These are phyloP conservation scores for Colletotrichum phormii DNA, from an alignment of 2,329 filamentous ascomycete species.

Conservation along the genomic window DNA sequence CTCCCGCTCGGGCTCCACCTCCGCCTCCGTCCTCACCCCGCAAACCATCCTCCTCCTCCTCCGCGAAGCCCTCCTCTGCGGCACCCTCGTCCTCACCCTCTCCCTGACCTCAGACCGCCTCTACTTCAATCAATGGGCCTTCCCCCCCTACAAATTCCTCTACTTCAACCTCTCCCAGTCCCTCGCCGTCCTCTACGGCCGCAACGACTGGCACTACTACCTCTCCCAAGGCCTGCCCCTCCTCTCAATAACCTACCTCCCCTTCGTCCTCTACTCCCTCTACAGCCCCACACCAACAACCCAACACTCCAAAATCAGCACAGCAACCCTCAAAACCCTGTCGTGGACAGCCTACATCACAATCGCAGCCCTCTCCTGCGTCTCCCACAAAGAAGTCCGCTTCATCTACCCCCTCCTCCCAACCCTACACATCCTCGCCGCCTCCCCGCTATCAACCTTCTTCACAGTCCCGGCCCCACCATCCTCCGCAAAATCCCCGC, in stretches of 20 bases:
- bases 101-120: conserved; percentile 78
- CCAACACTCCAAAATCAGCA: conserved; percentile 44
- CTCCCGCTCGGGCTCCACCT: conserved; percentile 44
- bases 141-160: conserved; percentile 88
- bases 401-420: conserved; percentile 96
- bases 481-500: conserved; percentile 40
- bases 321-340: conserved; percentile 56
- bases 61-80: conserved; percentile 74
- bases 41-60: conserved; percentile 64
- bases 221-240: conserved; percentile 89
- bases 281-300: conserved; percentile 56
- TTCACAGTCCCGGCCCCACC: conserved; percentile 61
- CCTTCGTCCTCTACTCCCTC: conserved; percentile 77
- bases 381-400: conserved; percentile 96
- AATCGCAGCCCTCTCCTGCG: conserved; percentile 74
- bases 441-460: conserved; percentile 73
- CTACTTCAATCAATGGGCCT: conserved; percentile 88
- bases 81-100: conserved; percentile 68
- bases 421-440: conserved; percentile 83
- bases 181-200: conserved; percentile 91
- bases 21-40: conserved; percentile 56
- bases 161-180: conserved; percentile 92
- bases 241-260: conserved; percentile 84
- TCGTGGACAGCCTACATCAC: conserved; percentile 70
- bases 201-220: conserved; percentile 93